Base-by-base conservation (phyloP, 768 basidiomycete genomes). In the Leccinum broughii region DNA sequence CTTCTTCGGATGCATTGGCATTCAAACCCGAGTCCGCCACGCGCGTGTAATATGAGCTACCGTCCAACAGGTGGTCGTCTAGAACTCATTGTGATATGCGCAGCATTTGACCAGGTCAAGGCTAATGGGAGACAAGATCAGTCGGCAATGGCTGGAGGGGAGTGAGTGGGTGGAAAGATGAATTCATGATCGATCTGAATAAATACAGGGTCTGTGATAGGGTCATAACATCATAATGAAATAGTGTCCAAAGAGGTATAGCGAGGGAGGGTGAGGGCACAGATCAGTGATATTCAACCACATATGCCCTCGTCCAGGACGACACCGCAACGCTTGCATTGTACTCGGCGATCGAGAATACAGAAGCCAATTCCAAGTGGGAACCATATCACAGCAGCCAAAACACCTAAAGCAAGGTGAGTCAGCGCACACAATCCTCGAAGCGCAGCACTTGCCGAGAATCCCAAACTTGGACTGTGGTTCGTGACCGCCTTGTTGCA, bases 301-400 rank as follows among this genome's bases (percentile, higher is more conserved):
- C 73, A 74, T 0, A 77, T 54, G n/a, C 80, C 78, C 3, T 76
- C 66, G 34, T 79, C 77, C 15, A 83, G 58, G 3, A 72, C 48
- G 28, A 61, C 51, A 5, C 81, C 81, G 39, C 83, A 84, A n/a
- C 81, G 77, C 26, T 68, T 72, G 73, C 92, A 94, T 62, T 78
- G 81, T 30, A 90, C 87, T 54, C 80, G 76, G 49, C 88, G 81
- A 71, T 94, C 92, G 26, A 94, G 78, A 9, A 93, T 73, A 67
- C 92, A 94, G 6, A 89, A 76, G 2, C 85, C 90, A 41, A 94
- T 80, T 5, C 92, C 92, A 0, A 93, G 73, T 4, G 92, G 92
- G 77, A 94, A 94, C 92, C 90, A 93, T 60, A 93, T 77, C 26
- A 94, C 76, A 4, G 92, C 92, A 8, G 89, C 89, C n/a, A 94